Evolutionary conservation across 306 rosid species (phyloP), one percentile per base, ranked within the genome.

Genomic region (Heteromeles arbutifolia): DNA sequence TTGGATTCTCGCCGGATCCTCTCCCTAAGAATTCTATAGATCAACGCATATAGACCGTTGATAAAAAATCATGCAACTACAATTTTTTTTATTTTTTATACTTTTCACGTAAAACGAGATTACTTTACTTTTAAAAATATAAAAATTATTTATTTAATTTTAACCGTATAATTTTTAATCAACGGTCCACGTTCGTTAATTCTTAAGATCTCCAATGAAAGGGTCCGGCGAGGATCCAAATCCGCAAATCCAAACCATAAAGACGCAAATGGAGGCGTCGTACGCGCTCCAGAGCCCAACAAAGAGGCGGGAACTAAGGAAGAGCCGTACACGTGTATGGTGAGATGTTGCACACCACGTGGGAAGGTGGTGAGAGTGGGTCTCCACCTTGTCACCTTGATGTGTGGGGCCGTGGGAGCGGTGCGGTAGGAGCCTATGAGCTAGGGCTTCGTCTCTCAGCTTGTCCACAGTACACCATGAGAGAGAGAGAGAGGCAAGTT

Each of bases 241-340:
- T n/a, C n/a, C n/a, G 37, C 61, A 54, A 32, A 62, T 8, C 41
- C 24, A 31, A 59, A 59, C 21, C 21, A 17, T 2, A 5, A 31
- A 61, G 48, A 62, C 50, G 53, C 65, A 65, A 64, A 39, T 6
- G 12, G 34, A 69, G 73, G 41, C 63, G 31, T 19, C 19, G 44
- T 25, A 61, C 56, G 80, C 43, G 80, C 39, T 11, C 29, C 57
- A 3, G 31, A n/a, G 13, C 25, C 54, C 24, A 67, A 31, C 12
- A 74, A n/a, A n/a, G 83, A 72, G 32, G 69, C 82, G 79, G 10
- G 61, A 77, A 82, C 37, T 37, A 61, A 41, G 82, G 82, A 21
- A n/a, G 21, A 26, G 6, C 2, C 11, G 39, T 79, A 65, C 73
- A 82, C 72, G 76, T 73, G 79, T 45, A 68, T 31, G 72, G 75